Conservation (phyloP, 768 basidiomycete genomes). For the Naganishia vishniacii region DNA sequence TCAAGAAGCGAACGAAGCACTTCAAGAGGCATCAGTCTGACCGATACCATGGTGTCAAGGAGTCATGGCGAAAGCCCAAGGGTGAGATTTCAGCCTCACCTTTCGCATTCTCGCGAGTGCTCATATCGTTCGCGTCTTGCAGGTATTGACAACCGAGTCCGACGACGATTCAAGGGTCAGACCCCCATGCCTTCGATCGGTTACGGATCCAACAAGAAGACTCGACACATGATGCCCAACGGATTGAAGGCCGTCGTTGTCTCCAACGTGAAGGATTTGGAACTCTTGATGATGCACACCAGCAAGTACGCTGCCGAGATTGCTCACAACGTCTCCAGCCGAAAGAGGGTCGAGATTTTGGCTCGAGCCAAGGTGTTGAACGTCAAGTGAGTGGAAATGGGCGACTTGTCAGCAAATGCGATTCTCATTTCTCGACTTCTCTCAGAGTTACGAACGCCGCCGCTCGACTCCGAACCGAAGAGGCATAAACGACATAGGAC, state of each 20-base stretch:
- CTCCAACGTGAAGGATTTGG: slow-evolving; percentile 84
- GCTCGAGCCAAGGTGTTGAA: slow-evolving; percentile 66
- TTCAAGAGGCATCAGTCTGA: slow-evolving; percentile 99
- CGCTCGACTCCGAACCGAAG: slow-evolving; percentile 90
- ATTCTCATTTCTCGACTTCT: too few relatives aligned
- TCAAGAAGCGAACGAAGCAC: slow-evolving; percentile 94
- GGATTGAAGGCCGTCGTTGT: slow-evolving; percentile 95
- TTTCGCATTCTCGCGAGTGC: too few relatives aligned
- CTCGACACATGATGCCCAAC: slow-evolving; percentile 89
- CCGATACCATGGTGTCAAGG: slow-evolving; percentile 93
- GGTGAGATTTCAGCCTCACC: slow-evolving; percentile 43
- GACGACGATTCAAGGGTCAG: slow-evolving; percentile 68
- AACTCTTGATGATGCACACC: slow-evolving; percentile 97
- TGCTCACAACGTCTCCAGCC: slow-evolving; percentile 90
- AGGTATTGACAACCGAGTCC: slow-evolving; percentile 82
- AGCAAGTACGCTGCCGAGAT: slow-evolving; percentile 92
- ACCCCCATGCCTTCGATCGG: slow-evolving; percentile 93
- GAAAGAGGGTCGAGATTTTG: slow-evolving; percentile 84
- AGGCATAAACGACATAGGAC: slow-evolving; percentile 51
- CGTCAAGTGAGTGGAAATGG: slow-evolving; percentile 57
- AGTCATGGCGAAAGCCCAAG: slow-evolving; percentile 99
- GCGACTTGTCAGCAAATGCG: too few relatives aligned
- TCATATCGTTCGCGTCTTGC: background rate
- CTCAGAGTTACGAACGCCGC: slow-evolving; percentile 75
- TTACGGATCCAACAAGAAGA: slow-evolving; percentile 91